Evolutionary conservation across 805 yeast genomes (phyloP).

Genomic region (Candida nonsorbophila): DNA sequence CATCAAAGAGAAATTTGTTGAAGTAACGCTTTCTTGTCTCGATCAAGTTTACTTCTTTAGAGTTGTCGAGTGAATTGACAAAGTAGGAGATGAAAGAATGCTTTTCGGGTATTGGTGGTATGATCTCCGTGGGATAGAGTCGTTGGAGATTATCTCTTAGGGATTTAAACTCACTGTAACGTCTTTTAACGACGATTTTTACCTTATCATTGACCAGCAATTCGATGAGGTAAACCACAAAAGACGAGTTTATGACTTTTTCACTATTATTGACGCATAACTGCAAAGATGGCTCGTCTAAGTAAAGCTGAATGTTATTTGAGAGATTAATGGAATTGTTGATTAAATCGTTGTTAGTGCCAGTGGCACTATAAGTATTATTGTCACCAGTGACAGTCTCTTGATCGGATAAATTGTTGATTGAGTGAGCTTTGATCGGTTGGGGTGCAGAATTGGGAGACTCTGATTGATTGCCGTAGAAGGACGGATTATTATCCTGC

Average conservation of each 20-base stretch:
- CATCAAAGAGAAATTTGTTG: constrained; percentile 36
- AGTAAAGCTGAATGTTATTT: constrained; percentile 21
- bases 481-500: constrained; percentile 42
- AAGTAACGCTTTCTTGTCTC: constrained; percentile 45
- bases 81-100: constrained; percentile 42
- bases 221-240: constrained; percentile 34
- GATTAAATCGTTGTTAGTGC: constrained; percentile 16
- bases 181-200: constrained; percentile 30
- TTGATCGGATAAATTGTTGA: not conserved
- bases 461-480: constrained; percentile 21
- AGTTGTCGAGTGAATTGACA: constrained; percentile 32
- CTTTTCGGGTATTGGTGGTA: constrained; percentile 43
- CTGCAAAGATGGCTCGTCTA: constrained; percentile 13
- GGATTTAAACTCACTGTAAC: constrained; percentile 41
- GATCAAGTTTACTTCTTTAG: constrained; percentile 33
- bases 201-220: constrained; percentile 4
- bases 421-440: not conserved
- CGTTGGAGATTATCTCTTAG: constrained; percentile 31
- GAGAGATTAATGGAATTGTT: constrained; percentile 25
- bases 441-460: not conserved
- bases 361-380: too few relatives aligned
- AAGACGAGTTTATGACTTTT: constrained; percentile 26
- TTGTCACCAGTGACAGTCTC: too few relatives aligned
- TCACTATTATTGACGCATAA: constrained; percentile 32
- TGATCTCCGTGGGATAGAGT: constrained; percentile 33